Evolutionary conservation across 768 basidiomycete species (phyloP), one percentile per base, ranked within the genome.

Genomic region (Boletus pseudopeckii): DNA sequence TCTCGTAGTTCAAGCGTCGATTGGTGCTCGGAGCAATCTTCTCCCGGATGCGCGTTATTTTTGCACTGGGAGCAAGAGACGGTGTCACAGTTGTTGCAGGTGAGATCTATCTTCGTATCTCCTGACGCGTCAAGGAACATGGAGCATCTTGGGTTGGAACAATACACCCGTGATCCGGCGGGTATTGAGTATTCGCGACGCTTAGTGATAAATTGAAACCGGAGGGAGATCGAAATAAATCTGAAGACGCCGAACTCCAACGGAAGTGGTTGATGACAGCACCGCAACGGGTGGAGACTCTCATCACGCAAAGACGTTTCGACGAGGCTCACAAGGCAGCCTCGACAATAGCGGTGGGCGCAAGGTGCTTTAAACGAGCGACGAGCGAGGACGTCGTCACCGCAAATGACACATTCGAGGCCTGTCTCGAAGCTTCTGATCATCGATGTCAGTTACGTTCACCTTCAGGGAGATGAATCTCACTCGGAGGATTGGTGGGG

Each of bases 41-140:
- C 61, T 7, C 60, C 60, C 0, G 66, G 64, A 62, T 86, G 84
- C 1, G 71, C 71, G 1, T 48, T 40, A 36, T 77, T 70, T 56
- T 80, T 84, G 74, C 84, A 86, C 4, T 59, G 56, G 0, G 74
- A 64, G 60, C 84, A 86, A 0, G 79, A 73, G 30, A 51, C 40
- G 0, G 66, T 64, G 4, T 48, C 22, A 60, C 84, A 86, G n/a
- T 56, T 39, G 0, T 48, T n/a, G 55, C 84, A 85, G 7, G 20
- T 20, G 11, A 79, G 48, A 11, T 65, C 48, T 20, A 41, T 42
- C 24, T 20, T 49, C 44, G 3, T 18, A 26, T 15, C 22, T 18
- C 41, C 57, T 5, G 74, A 72, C 1, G 76, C 71, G 5, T 78
- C 81, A 13, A 85, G 69, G 65, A 85, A 86, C 0, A 65, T 40